phyloP scores from a whole-genome alignment of 2,329 filamentous ascomycete species.

The Neonectria ditissima region DNA sequence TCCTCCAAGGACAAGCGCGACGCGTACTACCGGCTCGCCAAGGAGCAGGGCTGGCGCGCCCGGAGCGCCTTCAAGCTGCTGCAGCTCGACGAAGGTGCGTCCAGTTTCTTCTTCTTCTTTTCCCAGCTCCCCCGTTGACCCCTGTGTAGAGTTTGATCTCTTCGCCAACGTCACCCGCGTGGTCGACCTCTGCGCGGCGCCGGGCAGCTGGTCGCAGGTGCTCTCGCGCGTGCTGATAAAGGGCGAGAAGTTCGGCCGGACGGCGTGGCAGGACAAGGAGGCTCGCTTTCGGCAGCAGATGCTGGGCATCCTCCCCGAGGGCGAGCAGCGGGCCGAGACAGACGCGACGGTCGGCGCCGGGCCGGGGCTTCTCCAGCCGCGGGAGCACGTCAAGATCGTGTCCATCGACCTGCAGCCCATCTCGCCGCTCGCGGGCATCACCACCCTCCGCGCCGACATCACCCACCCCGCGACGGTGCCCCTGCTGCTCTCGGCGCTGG shows the following conservation, averaged over 20 bases:
- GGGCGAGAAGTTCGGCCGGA: constrained; percentile 87
- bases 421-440: constrained; percentile 91
- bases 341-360: constrained; percentile 22
- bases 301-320: constrained; percentile 62
- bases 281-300: constrained; percentile 72
- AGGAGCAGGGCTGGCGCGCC: constrained; percentile 98
- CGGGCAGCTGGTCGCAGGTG: constrained; percentile 97
- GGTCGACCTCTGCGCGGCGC: constrained; percentile 94
- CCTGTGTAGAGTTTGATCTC: constrained; percentile 84
- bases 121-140: constrained; percentile 24
- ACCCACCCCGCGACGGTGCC: constrained; percentile 97
- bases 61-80: constrained; percentile 97
- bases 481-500: constrained; percentile 85
- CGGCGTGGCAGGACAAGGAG: constrained; percentile 89
- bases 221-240: constrained; percentile 93
- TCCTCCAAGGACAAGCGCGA: constrained; percentile 99
- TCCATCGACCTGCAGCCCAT: constrained; percentile 97
- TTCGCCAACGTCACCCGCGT: constrained; percentile 92
- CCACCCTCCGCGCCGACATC: constrained; percentile 92
- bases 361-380: constrained; percentile 51
- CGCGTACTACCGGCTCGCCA: constrained; percentile 96
- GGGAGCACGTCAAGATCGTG: constrained; percentile 89
- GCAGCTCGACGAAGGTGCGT: constrained; percentile 83
- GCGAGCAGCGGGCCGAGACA: constrained; percentile 34
- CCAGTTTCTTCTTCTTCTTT: constrained; percentile 6